Evolutionary conservation across 2,329 filamentous ascomycete genomes (phyloP).

Genomic region (Domatiomyces catenatus): DNA sequence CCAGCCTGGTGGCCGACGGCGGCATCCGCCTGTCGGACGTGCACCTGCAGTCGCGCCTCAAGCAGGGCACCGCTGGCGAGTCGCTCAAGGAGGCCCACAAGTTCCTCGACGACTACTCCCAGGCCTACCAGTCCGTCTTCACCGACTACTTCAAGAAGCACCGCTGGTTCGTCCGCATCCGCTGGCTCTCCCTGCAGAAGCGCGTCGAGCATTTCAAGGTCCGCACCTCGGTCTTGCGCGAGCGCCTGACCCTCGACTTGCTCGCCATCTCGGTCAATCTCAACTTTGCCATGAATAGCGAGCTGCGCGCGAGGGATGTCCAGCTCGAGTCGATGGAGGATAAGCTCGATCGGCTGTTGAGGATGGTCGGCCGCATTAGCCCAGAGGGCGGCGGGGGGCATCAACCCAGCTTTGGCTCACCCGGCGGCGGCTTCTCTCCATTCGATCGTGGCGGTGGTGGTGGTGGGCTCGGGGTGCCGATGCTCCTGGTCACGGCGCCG

Average conservation of each 20-base stretch:
- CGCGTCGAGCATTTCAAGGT: neutral
- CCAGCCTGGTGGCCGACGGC: neutral
- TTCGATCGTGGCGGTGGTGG: no score
- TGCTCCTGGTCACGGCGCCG: neutral
- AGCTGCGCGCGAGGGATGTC: neutral
- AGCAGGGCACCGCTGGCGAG: neutral
- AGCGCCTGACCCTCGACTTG: neutral
- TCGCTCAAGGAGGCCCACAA: neutral
- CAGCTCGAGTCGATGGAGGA: neutral
- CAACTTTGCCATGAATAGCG: neutral
- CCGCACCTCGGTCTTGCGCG: neutral
- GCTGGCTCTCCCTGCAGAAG: neutral
- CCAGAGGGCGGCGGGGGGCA: neutral
- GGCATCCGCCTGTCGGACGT: neutral
- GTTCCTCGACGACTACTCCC: neutral
- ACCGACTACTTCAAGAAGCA: constrained; percentile 1
- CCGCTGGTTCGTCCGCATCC: neutral
- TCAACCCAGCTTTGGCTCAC: neutral
- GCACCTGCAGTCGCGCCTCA: neutral
- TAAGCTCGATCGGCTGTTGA: neutral
- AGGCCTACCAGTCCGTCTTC: neutral
- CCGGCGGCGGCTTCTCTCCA: neutral
- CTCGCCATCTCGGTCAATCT: neutral
- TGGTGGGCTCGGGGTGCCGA: neutral
- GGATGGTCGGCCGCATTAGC: neutral